phyloP scores from a whole-genome alignment of 2,329 filamentous ascomycete species.

The Cadophora luteo-olivacea region DNA sequence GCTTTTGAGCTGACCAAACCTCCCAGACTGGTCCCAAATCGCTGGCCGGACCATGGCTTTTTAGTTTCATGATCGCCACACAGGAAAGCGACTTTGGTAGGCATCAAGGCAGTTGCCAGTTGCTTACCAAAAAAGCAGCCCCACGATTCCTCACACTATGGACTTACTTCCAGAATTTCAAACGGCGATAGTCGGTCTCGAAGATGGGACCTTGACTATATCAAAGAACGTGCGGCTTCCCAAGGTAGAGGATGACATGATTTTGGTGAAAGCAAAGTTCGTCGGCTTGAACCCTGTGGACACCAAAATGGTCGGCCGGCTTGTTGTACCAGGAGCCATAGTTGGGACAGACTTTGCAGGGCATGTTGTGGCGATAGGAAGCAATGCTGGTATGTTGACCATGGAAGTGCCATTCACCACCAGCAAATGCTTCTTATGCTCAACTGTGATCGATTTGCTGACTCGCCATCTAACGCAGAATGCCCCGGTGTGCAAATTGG shows the following conservation, averaged over 20 bases:
- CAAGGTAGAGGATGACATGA: not conserved
- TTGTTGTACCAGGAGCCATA: conserved; percentile 22
- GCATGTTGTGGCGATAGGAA: conserved; percentile 52
- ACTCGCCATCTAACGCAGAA: not conserved
- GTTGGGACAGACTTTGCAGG: conserved; percentile 35
- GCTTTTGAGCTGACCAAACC: not conserved
- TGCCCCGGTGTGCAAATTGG: conserved; percentile 20
- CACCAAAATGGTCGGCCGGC: conserved; percentile 32
- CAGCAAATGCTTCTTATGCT: not conserved
- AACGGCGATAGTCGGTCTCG: conserved; percentile 1
- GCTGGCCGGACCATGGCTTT: not conserved
- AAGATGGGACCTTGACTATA: not conserved
- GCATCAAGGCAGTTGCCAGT: not conserved
- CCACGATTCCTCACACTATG: not conserved
- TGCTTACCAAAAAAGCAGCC: not conserved
- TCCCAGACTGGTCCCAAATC: not conserved
- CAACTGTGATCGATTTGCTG: not conserved
- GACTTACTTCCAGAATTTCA: not conserved
- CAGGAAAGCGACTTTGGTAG: not conserved
- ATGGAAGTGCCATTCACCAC: not conserved
- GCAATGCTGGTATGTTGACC: conserved; percentile 34
- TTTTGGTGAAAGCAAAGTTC: conserved; percentile 27
- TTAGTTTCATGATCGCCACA: not conserved
- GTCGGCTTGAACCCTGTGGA: conserved; percentile 52
- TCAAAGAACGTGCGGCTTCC: not conserved